Evolutionary conservation across 176 grass and related monocot species (phyloP), one percentile per base, ranked within the genome.

Genomic region (Poa annua): DNA sequence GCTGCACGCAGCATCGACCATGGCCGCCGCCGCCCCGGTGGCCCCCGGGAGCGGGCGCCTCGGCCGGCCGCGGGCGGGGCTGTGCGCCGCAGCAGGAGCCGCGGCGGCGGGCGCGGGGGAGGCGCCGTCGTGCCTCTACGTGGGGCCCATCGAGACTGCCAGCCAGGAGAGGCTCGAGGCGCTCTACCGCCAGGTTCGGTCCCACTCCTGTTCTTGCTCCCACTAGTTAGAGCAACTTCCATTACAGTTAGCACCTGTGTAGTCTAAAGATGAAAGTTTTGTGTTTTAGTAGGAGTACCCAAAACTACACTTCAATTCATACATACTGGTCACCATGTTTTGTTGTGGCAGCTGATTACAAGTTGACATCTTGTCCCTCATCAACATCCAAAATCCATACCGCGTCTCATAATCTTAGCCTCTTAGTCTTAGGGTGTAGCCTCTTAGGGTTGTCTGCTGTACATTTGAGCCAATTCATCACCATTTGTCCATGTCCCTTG

Each of bases 81-180:
- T 68, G 61, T 50, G 67, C 62, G 44, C 70, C n/a, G 51, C 22
- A 5, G 50, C 22, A 2, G 47, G 52, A 62, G 78, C 39, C 25
- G 77, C 24, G 20, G 55, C 60, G 8, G 81, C 17, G 21, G 77
- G 29, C 77, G 82, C 81, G 24, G 63, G 66, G 41, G 82, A 95
- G 77, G 96, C 91, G 24, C 96, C 96, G 7, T 98, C 93, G 13
- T 98, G 96, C 91, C 92, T 95, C 67, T 98, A 73, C 86, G 91
- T 98, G 8, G 96, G 96, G 25, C 93, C 96, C 44, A 84, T 98
- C 83, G 96, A 98, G 77, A 95, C 91, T 13, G 96, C 96, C 83
- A 98, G 93, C 80, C 86, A 96, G 83, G 96, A 98, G 89, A 88
- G 84, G 89, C 92, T 98, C 13, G 96, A 98, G 90, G 93, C 91